phyloP scores from a whole-genome alignment of 1,284 basidiomycete species.

The Cutaneotrichosporon mucoides region DNA sequence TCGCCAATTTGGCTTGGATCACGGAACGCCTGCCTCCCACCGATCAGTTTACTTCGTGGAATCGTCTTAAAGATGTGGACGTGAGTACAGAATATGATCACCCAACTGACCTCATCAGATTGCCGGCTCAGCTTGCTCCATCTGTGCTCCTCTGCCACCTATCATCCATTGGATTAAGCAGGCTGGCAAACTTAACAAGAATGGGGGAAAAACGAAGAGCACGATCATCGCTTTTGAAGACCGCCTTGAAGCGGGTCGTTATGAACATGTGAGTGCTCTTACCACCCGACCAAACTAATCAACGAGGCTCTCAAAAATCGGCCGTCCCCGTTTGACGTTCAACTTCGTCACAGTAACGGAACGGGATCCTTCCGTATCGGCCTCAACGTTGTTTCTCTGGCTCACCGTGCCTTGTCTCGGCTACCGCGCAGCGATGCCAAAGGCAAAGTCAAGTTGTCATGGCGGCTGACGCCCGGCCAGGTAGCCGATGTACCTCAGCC shows the following conservation, averaged over 20 bases:
- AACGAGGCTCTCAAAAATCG: constrained; percentile 71
- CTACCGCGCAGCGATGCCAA: constrained; percentile 63
- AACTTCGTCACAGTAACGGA: constrained; percentile 63
- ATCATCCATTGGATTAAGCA: constrained; percentile 65
- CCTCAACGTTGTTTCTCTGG: constrained; percentile 78
- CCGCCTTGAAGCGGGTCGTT: constrained; percentile 73
- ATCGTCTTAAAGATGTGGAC: constrained; percentile 52
- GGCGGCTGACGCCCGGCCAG: constrained; percentile 67
- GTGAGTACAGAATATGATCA: constrained; percentile 27
- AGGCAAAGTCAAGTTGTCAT: constrained; percentile 59
- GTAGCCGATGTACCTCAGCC: constrained; percentile 51
- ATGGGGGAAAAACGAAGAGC: constrained; percentile 36
- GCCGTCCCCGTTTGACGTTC: constrained; percentile 81
- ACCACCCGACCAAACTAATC: neutral
- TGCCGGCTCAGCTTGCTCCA: constrained; percentile 53
- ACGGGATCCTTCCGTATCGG: constrained; percentile 75
- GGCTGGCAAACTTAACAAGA: constrained; percentile 44
- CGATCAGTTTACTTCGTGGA: constrained; percentile 60
- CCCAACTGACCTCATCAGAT: constrained; percentile 23
- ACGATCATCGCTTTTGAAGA: constrained; percentile 65
- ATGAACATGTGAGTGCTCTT: constrained; percentile 56
- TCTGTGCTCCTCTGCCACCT: constrained; percentile 76
- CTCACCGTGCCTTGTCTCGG: constrained; percentile 79
- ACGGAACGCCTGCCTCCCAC: constrained; percentile 74
- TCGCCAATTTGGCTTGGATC: constrained; percentile 78